These are phyloP conservation scores for Colletotrichum lindemuthianum DNA, from an alignment of 2,329 filamentous ascomycete genomes.

Conservation along the genomic window DNA sequence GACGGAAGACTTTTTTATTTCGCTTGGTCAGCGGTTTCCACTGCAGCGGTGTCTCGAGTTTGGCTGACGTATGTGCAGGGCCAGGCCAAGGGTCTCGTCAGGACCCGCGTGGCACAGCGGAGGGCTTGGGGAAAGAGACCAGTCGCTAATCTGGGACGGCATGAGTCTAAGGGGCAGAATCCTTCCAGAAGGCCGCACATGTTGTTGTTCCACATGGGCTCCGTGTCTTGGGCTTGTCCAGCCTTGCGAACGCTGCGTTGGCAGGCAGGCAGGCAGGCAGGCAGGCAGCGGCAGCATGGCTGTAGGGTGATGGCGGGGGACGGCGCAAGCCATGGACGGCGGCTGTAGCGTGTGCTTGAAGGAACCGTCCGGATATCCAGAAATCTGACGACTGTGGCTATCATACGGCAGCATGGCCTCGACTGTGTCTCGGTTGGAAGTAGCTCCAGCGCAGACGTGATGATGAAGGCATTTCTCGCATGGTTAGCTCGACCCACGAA, in stretches of 20 bases:
- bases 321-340: constrained; percentile 14
- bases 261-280: constrained; percentile 13
- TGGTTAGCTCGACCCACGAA: constrained; percentile 17
- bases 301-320: constrained; percentile 13
- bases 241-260: constrained; percentile 15
- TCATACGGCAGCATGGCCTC: constrained; percentile 1
- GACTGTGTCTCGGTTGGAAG: not conserved
- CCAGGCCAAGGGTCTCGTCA: constrained; percentile 22
- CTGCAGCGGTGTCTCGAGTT: constrained; percentile 23
- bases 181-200: constrained; percentile 31
- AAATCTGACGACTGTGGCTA: not conserved
- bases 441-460: not conserved
- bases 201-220: constrained; percentile 26
- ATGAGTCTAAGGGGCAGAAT: constrained; percentile 31
- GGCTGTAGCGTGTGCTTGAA: not conserved
- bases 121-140: constrained; percentile 21
- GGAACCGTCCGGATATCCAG: not conserved
- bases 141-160: constrained; percentile 34
- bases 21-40: constrained; percentile 28
- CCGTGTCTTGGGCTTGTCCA: constrained; percentile 31
- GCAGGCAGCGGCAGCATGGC: constrained; percentile 14
- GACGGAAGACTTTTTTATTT: constrained; percentile 19
- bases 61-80: constrained; percentile 23
- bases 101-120: constrained; percentile 24
- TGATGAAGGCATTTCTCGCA: constrained; percentile 17